Evolutionary conservation across 2,329 filamentous ascomycete species (phyloP).

Genomic region (Trichoderma simmonsii): DNA sequence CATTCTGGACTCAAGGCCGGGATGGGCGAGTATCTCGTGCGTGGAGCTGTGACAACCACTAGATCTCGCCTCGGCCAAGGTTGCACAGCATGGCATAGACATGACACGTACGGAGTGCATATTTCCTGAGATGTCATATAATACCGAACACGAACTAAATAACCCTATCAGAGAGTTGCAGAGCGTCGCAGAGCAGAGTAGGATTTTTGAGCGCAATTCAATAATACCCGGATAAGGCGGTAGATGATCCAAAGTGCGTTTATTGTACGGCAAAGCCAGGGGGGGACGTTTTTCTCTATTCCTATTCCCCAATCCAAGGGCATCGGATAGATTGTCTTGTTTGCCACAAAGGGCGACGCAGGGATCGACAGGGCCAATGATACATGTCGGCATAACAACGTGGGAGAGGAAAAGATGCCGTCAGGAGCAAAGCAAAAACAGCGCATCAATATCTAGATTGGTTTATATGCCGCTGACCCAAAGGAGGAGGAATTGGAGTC

Average conservation of each 20-base stretch:
- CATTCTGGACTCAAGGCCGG: background rate
- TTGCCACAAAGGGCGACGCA: slow-evolving; percentile 7
- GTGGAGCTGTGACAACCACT: background rate
- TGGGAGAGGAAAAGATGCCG: background rate
- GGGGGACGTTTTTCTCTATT: background rate
- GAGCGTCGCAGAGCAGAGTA: slow-evolving; percentile 4
- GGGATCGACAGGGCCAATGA: slow-evolving; percentile 20
- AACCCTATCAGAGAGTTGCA: background rate
- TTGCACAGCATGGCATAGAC: background rate
- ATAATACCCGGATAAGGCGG: slow-evolving; percentile 10
- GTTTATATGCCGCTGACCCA: background rate
- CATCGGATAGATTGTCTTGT: background rate
- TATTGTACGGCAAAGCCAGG: background rate
- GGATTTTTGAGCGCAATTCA: background rate
- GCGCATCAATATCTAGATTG: background rate
- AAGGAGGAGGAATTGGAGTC: background rate
- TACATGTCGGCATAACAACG: slow-evolving; percentile 12
- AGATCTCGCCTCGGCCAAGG: background rate
- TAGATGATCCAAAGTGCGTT: background rate
- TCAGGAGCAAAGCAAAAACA: background rate
- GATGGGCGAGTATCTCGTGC: background rate
- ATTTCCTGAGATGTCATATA: background rate
- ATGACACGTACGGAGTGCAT: background rate
- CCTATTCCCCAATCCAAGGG: background rate
- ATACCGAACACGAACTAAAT: background rate